phyloP scores from a whole-genome alignment of 2,329 filamentous ascomycete genomes.

The Venturia pyrina region DNA sequence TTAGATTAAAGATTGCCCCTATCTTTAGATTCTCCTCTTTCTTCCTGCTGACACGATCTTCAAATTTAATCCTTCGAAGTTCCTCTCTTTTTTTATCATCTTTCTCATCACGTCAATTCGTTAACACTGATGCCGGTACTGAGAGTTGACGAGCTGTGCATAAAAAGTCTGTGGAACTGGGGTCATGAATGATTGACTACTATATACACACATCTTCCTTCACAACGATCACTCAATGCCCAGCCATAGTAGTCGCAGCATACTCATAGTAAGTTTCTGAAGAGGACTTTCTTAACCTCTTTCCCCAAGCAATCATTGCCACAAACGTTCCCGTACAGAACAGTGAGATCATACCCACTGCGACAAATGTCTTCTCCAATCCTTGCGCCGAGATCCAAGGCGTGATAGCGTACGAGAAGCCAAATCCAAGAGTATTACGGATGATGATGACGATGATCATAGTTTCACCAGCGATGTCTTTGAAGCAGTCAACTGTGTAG shows the following conservation, averaged over 20 bases:
- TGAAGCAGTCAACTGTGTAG: slow-evolving; percentile 27
- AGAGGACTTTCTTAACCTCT: not conserved
- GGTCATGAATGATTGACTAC: no score
- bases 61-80: no score
- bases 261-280: not conserved
- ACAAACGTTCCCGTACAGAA: not conserved
- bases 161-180: no score
- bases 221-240: not conserved
- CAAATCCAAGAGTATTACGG: slow-evolving; percentile 39
- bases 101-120: no score
- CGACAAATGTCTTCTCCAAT: not conserved
- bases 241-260: not conserved
- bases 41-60: no score
- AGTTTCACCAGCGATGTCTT: slow-evolving; percentile 30
- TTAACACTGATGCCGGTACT: no score
- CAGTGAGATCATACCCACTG: not conserved
- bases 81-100: no score
- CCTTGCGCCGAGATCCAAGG: slow-evolving; percentile 28
- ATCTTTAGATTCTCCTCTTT: no score
- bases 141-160: no score
- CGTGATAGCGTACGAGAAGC: slow-evolving; percentile 36
- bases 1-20: no score
- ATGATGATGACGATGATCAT: slow-evolving; percentile 36
- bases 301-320: not conserved
- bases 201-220: not conserved